phyloP scores from a whole-genome alignment of 352 stramenopile species.

The Pythium vanterpoolii region DNA sequence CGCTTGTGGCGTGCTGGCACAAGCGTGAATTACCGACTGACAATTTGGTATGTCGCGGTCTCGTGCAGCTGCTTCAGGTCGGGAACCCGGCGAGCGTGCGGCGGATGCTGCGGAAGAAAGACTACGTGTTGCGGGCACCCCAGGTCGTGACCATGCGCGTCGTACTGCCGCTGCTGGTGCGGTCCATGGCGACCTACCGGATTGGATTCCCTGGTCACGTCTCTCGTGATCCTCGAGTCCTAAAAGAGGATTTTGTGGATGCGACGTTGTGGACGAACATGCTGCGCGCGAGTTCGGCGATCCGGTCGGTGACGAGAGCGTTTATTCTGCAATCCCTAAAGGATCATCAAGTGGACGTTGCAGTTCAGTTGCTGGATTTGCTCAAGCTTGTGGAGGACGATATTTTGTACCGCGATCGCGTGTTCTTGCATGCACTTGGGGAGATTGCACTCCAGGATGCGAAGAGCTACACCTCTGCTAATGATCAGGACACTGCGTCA shows the following conservation, averaged over 20 bases:
- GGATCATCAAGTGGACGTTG: slow-evolving; percentile 55
- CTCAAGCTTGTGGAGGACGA: slow-evolving; percentile 62
- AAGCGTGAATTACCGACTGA: slow-evolving; percentile 76
- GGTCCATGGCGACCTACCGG: slow-evolving; percentile 50
- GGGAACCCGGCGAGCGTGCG: slow-evolving; percentile 75
- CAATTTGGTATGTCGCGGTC: slow-evolving; percentile 64
- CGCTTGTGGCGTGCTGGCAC: slow-evolving; percentile 55
- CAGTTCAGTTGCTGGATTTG: slow-evolving; percentile 48
- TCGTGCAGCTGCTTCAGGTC: slow-evolving; percentile 85
- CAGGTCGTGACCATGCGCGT: slow-evolving; percentile 83
- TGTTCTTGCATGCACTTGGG: slow-evolving; percentile 69
- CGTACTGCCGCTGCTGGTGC: slow-evolving; percentile 62
- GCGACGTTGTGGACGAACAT: slow-evolving; percentile 65
- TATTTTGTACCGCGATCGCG: slow-evolving; percentile 59
- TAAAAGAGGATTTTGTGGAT: slow-evolving; percentile 47
- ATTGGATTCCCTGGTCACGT: slow-evolving; percentile 18
- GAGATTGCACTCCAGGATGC: slow-evolving; percentile 52
- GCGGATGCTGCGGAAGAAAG: slow-evolving; percentile 82
- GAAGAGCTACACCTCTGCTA: slow-evolving; percentile 18
- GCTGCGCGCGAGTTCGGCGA: slow-evolving; percentile 64
- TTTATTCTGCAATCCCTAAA: slow-evolving; percentile 68
- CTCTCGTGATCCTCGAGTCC: slow-evolving; percentile 33
- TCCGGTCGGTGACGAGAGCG: slow-evolving; percentile 61
- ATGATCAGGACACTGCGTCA: slow-evolving; percentile 33
- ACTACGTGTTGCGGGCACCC: slow-evolving; percentile 74